These are phyloP conservation scores for Ceratobasidium sp. DNA, from an alignment of 1,284 basidiomycete species.

Conservation along the genomic window DNA sequence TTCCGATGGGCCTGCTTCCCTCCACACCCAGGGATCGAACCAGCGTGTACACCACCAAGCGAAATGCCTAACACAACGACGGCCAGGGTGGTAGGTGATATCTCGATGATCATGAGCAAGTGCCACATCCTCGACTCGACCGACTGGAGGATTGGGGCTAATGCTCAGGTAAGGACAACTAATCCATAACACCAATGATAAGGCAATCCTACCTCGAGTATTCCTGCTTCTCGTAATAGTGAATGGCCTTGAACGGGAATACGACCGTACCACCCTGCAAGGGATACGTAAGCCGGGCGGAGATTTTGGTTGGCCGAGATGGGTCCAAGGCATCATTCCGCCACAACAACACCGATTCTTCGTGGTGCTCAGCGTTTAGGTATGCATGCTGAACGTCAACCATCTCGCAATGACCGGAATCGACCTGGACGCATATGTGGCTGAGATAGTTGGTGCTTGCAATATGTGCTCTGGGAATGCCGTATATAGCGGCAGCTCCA, in stretches of 20 bases:
- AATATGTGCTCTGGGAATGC: conserved; percentile 23
- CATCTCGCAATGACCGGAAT: conserved; percentile 2
- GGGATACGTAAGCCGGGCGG: neutral
- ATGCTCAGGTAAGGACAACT: too few species aligned
- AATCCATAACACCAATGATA: neutral
- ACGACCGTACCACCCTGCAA: neutral
- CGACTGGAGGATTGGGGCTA: conserved; percentile 8
- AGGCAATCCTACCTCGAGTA: conserved; percentile 10
- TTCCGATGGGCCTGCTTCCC: conserved; percentile 1
- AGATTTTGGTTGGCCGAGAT: conserved; percentile 1
- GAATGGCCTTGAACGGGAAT: conserved; percentile 23
- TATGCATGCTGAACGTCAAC: conserved; percentile 17
- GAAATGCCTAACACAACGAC: conserved; percentile 2
- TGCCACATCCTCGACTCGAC: neutral
- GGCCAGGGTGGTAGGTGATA: neutral
- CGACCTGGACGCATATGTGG: conserved; percentile 10
- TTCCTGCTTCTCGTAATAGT: conserved; percentile 12
- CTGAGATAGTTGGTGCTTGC: conserved; percentile 11
- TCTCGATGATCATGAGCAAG: neutral
- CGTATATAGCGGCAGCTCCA: conserved; percentile 1
- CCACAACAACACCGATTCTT: conserved; percentile 18
- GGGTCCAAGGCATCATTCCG: conserved; percentile 7
- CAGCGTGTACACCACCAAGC: conserved; percentile 3
- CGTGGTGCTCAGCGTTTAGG: conserved; percentile 3
- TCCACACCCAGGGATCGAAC: conserved; percentile 21